Evolutionary conservation across 1,284 basidiomycete species (phyloP), one percentile per base, ranked within the genome.

Genomic region (Fomitopsis schrenkii): DNA sequence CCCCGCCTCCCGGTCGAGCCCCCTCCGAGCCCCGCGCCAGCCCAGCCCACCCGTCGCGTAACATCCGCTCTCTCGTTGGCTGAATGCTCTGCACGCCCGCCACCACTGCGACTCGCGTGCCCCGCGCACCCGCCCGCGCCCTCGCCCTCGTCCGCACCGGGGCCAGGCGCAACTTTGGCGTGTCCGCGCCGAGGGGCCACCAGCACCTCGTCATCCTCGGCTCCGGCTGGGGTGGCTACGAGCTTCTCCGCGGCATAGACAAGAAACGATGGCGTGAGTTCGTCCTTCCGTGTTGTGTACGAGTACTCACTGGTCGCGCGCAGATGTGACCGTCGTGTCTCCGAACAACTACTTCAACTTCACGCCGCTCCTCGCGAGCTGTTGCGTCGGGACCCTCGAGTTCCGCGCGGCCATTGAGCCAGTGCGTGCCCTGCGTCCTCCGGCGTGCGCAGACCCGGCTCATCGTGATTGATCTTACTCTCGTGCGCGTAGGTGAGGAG

Each of bases 191-290:
- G 2, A 44, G 65, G 6, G 69, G 68, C 53, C 88, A 86, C 67
- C 81, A 88, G 64, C 82, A 84, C 38, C 80, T 94, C 28, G 85
- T 94, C n/a, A 87, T 95, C 61, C 78, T 94, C 1, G 93, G 93
- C 1, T 90, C 87, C 8, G 93, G 93, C 26, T 95, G 92, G 93
- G 92, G 88, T 60, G 93, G 92, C 0, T 93, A 93, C 69, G 87
- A 88, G 65, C 75, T 93, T 4, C 78, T 90, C 38, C 76, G 83
- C 56, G 79, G 80, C 4, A 75, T 90, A 1, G 86, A 90, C 72
- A 89, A 87, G 72, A 86, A 84, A 66, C 78, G 81, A 59, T 90
- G 86, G 83, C 79, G 88, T 88, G 56, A 61, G 83, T 76, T 30
- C 46, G 38, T 55, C 14, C 19, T 15, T 55, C 26, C 40, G 28